Base-by-base conservation (phyloP, 805 yeast genomes). In the Nakazawaea molendinolei region DNA sequence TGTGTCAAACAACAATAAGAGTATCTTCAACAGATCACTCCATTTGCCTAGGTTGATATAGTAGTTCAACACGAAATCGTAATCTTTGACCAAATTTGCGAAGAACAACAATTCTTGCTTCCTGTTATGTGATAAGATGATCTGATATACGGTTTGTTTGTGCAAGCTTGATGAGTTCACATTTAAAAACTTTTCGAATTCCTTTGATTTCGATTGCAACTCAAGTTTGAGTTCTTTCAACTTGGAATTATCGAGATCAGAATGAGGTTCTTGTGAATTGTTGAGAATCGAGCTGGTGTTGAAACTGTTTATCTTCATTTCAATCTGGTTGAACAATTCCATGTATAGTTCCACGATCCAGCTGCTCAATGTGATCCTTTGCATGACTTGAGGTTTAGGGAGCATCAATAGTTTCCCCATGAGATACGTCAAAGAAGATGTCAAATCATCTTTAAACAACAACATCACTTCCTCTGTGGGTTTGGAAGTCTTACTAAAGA, bases 391-490 rank as follows among this genome's bases (percentile, higher is more conserved):
- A 12, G 36, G 32, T 17, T 48, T 51, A 2, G 58, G 56, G 1
- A 69, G 28, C 0, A 41, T 39, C 0, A 48, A 45, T 18, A 80
- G 50, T 43, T 74, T 76, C 3, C 54, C 49, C 0, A 48, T 43
- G 13, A 79, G 51, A 46, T 70, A 76, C n/a, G 53, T 53, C 34
- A 70, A 53, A 25, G 80, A 49, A 1, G 79, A 67, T 5, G 63
- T 61, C 6, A 51, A 48, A 23, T 69, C 53, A 8, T 64, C 52
- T 3, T 47, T 39, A 5, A 80, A 65, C 28, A 55, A 63, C 25
- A 86, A 55, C 2, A 90, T 76, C 5, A 81, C 69, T 9, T 75
- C 67, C 44, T 86, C 95, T 50, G 86, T 71, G 0, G 86, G 76
- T 36, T 71, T 76, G 6, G 74, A 62, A 42, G 84, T 79, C 16